Conservation (phyloP, 2,329 filamentous ascomycete genomes). For the Alternaria ethzedia region DNA sequence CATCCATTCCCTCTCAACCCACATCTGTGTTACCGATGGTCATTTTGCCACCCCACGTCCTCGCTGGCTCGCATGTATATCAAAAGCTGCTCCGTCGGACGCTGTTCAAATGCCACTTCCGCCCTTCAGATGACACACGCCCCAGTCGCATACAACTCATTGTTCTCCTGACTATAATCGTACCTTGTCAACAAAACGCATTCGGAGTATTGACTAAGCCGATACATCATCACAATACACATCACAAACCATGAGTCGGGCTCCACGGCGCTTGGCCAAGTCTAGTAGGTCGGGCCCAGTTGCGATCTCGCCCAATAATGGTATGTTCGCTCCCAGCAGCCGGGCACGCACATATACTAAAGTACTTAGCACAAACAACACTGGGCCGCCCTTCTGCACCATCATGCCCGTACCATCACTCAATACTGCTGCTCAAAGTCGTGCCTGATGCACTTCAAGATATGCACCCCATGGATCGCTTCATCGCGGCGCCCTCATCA, state of each 20-base stretch:
- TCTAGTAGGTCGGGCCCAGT: background rate
- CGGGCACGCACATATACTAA: background rate
- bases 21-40: background rate
- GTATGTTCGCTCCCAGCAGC: background rate
- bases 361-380: background rate
- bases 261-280: background rate
- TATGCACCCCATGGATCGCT: slow-evolving; percentile 9
- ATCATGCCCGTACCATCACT: slow-evolving; percentile 1
- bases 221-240: background rate
- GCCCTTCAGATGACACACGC: background rate
- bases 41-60: background rate
- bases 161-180: background rate
- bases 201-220: background rate
- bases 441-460: background rate
- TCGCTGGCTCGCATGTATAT: background rate
- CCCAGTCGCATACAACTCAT: background rate
- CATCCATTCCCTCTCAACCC: background rate
- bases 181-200: background rate
- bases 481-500: slow-evolving; percentile 2
- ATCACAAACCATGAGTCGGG: background rate
- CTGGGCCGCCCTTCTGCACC: background rate
- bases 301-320: background rate
- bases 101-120: background rate
- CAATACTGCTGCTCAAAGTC: background rate
- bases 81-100: background rate